A percentile compares a stretch with the other conserved stretches of the same genome.
phyloP scores from a whole-genome alignment of 2,329 filamentous ascomycete species.

The Zymoseptoria brevis region DNA sequence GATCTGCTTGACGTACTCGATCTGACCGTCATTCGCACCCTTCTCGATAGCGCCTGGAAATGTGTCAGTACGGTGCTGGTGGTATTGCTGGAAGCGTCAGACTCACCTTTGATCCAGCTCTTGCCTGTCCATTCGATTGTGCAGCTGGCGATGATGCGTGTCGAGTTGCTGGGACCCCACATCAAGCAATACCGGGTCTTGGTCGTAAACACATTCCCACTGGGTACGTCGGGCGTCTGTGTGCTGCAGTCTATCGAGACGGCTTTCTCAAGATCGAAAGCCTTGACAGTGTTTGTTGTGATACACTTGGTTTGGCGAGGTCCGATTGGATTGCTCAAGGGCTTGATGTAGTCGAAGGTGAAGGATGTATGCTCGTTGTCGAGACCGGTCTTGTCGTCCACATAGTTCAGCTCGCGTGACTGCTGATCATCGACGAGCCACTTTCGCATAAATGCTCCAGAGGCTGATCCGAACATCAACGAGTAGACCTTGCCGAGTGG shows the following conservation, averaged over 20 bases:
- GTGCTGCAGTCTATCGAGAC: slow-evolving; percentile 76
- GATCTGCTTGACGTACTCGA: slow-evolving; percentile 71
- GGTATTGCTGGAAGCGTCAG: not conserved
- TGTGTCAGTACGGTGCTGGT: slow-evolving; percentile 11
- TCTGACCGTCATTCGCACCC: slow-evolving; percentile 84
- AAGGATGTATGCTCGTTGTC: slow-evolving; percentile 63
- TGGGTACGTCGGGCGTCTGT: slow-evolving; percentile 90
- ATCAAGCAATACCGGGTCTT: slow-evolving; percentile 94
- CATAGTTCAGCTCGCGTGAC: slow-evolving; percentile 76
- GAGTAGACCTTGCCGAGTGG: slow-evolving; percentile 88
- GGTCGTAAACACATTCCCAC: slow-evolving; percentile 79
- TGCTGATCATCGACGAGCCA: slow-evolving; percentile 85
- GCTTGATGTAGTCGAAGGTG: slow-evolving; percentile 83
- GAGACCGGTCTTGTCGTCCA: slow-evolving; percentile 69
- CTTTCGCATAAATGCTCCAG: slow-evolving; percentile 72
- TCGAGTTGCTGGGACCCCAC: slow-evolving; percentile 82
- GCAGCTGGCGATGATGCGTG: slow-evolving; percentile 78
- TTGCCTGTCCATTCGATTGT: slow-evolving; percentile 94
- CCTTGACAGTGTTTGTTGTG: slow-evolving; percentile 75
- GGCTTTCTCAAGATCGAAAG: slow-evolving; percentile 77
- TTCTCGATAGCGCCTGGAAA: slow-evolving; percentile 82
- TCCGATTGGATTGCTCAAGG: slow-evolving; percentile 72
- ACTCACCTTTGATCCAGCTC: slow-evolving; percentile 89
- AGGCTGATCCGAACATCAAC: slow-evolving; percentile 75
- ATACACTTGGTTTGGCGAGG: slow-evolving; percentile 93